phyloP scores from a whole-genome alignment of 768 basidiomycete genomes.

The Auriculariales sp. region DNA sequence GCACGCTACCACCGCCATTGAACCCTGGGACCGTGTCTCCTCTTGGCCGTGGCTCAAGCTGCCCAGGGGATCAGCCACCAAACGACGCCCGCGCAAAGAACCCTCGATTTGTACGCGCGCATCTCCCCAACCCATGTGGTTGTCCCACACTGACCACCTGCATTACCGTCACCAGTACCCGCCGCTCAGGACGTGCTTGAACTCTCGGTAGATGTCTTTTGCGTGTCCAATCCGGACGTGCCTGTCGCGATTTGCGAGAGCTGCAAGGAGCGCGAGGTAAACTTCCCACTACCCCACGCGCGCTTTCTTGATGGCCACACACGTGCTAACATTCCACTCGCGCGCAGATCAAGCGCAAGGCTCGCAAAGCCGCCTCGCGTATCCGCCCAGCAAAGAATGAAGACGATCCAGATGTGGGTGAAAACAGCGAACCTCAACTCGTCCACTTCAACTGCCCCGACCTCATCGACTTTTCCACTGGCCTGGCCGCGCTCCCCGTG shows the following conservation, averaged over 20 bases:
- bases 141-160: slow-evolving; percentile 13
- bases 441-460: slow-evolving; percentile 94
- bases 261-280: slow-evolving; percentile 75
- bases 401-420: slow-evolving; percentile 59
- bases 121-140: slow-evolving; percentile 2
- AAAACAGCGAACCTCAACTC: slow-evolving; percentile 30
- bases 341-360: slow-evolving; percentile 67
- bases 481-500: slow-evolving; percentile 79
- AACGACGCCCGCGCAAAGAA: slow-evolving; percentile 71
- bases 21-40: slow-evolving; percentile 59
- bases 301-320: neutral
- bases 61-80: slow-evolving; percentile 70
- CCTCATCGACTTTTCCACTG: slow-evolving; percentile 74
- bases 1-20: slow-evolving; percentile 2
- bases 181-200: slow-evolving; percentile 42
- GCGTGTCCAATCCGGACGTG: slow-evolving; percentile 65
- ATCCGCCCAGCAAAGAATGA: slow-evolving; percentile 41
- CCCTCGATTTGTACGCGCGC: slow-evolving; percentile 53
- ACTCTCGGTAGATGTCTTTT: slow-evolving; percentile 60
- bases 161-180: slow-evolving; percentile 30
- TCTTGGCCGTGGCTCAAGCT: slow-evolving; percentile 81
- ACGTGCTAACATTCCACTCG: slow-evolving; percentile 4
- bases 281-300: slow-evolving; percentile 8
- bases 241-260: slow-evolving; percentile 74
- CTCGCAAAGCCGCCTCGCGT: slow-evolving; percentile 75